These are phyloP conservation scores for Cystofilobasidium macerans DNA, from an alignment of 768 basidiomycete genomes.

Conservation along the genomic window DNA sequence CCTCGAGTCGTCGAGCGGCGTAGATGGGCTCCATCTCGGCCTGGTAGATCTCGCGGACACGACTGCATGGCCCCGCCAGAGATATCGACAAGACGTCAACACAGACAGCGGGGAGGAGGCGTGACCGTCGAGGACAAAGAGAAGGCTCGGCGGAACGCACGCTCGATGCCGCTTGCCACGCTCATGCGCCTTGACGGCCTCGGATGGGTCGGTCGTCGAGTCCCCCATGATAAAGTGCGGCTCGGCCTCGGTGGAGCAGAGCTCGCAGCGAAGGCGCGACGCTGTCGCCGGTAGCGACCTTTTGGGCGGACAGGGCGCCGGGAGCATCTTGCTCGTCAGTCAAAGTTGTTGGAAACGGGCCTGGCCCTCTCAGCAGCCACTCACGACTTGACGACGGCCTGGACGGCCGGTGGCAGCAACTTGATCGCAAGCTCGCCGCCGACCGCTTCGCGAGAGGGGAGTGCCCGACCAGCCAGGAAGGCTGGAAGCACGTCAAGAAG, in stretches of 20 bases:
- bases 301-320: background rate
- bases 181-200: constrained; percentile 2
- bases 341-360: background rate
- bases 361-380: background rate
- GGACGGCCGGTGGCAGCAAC: background rate
- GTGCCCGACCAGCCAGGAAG: background rate
- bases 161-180: constrained; percentile 5
- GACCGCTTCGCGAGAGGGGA: background rate
- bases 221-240: constrained; percentile 20
- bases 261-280: background rate
- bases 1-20: background rate
- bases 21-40: background rate
- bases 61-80: background rate
- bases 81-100: background rate
- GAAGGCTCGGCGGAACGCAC: background rate
- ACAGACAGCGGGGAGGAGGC: background rate
- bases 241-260: constrained; percentile 7
- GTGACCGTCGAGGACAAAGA: background rate
- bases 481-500: constrained; percentile 1
- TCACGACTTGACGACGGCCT: background rate
- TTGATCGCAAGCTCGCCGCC: constrained; percentile 3
- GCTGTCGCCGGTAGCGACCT: background rate
- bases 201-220: background rate
- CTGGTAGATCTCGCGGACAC: background rate
- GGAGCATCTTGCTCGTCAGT: background rate